Evolutionary conservation across 768 basidiomycete species (phyloP), one percentile per base, ranked within the genome.

Genomic region (Tubosaeta sp.): DNA sequence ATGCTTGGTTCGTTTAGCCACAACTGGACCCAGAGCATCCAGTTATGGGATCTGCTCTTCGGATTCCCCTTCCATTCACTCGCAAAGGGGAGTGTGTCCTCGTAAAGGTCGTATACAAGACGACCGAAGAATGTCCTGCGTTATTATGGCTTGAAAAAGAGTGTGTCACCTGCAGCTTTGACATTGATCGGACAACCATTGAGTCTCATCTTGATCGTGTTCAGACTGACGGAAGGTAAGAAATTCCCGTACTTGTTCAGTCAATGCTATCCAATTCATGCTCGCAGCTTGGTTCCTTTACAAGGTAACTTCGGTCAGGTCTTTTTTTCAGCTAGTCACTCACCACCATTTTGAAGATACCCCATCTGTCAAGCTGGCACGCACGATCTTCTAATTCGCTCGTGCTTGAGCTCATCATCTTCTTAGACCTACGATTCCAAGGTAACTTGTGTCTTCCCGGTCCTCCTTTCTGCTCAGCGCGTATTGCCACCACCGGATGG

Each of bases 211-310:
- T 2, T 34, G 36, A 11, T 13, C 16, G 18, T 18, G 19, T 38
- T 21, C 30, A 90, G 89, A 52, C 85, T 92, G 69, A 96, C 93
- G 0, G 88, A 90, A 53, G 91, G 91, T 8, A 91, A 91, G 57
- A 71, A 73, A 18, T 87, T 88, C 64, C 86, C 90, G 0, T 96
- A 87, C 69, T 68, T 97, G 14, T 97, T 94, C 73, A 92, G 90
- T 53, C 94, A 96, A 61, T 90, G 87, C 61, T 93, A 96, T 57
- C 90, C 94, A 3, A 95, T 94, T 58, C 86, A 94, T 62, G 88
- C 88, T 3, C 82, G 94, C 25, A 78, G 84, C 3, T 68, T 95
- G 36, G 78, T 81, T 1, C 94, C 93, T 3, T 62, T 91, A 51
- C 92, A 94, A 78, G 87, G 87, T 82, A 36, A 27, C 32, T 81